Evolutionary conservation across 2,329 filamentous ascomycete species (phyloP), one percentile per base, ranked within the genome.

Genomic region (Didymella exigua): DNA sequence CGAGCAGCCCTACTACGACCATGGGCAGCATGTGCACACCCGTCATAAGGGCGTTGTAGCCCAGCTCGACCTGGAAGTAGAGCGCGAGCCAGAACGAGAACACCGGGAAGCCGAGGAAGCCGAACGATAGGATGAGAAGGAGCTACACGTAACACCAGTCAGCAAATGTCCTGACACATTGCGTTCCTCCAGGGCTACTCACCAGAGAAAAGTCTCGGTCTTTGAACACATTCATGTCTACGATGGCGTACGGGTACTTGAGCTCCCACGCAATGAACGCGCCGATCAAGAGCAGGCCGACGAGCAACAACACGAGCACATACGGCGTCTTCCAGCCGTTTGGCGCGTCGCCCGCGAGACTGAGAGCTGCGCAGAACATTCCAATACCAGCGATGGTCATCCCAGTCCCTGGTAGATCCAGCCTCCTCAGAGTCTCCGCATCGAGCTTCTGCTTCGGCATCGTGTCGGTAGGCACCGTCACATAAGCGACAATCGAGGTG

Each of bases 1-100:
- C 86, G 1, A 84, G 53, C 2, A 90, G 75, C 0, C 87, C 87
- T 18, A 81, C 81, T 40, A 89, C 77, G 1, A 84, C 84, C 78
- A 88, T 86, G 0, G 88, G 88, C 1, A 90, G 78, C 41, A 90
- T 75, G 54, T 84, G 83, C 4, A 87, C 80, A 0, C 86, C 86
- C 2, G 87, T 84, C 54, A 77, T 77, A 2, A 90, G 76, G 0
- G 87, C 79, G 0, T 80, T 79, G 52, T 83, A 77, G 14, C 72
- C 66, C 49, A 72, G 73, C 16, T 87, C 72, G 30, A 84, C 75
- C 69, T 90, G 86, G 75, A 90, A 83, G 70, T 84, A 89, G 7
- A 89, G 80, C 0, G 86, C 79, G 2, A 87, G 74, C 82, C 85
- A 89, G 70, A 89, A 89, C 16, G 80, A 74, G 26, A 82, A 78